phyloP scores from a whole-genome alignment of 139 green algal genomes.

The Asterochloris erici region DNA sequence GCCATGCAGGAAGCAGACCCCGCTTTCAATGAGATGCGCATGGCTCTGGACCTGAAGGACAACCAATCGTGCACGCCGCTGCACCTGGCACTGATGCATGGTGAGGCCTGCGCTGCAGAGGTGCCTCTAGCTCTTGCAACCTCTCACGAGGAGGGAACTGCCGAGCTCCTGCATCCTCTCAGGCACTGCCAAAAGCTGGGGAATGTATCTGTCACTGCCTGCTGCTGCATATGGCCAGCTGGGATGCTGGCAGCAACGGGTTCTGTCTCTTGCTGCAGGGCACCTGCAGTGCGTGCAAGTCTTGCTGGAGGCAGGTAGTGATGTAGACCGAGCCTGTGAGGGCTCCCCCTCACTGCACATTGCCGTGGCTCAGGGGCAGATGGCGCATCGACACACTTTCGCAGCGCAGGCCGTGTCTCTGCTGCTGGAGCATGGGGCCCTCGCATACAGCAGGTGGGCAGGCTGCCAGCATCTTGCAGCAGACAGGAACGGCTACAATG shows the following conservation, averaged over 20 bases:
- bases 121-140: background rate
- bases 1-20: too few relatives aligned
- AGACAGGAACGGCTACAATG: background rate
- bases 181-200: background rate
- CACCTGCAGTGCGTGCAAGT: slow-evolving; percentile 39
- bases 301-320: slow-evolving; percentile 53
- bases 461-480: background rate
- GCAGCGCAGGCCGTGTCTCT: slow-evolving; percentile 30
- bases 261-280: slow-evolving; percentile 27
- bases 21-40: background rate
- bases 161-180: too few relatives aligned
- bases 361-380: slow-evolving; percentile 41
- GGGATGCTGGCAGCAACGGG: too few relatives aligned
- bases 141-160: background rate
- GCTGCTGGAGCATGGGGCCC: slow-evolving; percentile 47
- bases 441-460: slow-evolving; percentile 30
- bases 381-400: slow-evolving; percentile 19
- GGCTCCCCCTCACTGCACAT: slow-evolving; percentile 65
- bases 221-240: too few relatives aligned
- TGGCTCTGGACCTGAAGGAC: slow-evolving; percentile 48
- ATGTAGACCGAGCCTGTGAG: slow-evolving; percentile 45
- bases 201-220: too few relatives aligned
- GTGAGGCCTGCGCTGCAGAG: slow-evolving; percentile 20
- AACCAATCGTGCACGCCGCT: slow-evolving; percentile 63
- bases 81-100: slow-evolving; percentile 77